Percentiles rank a stretch among this genome's conserved stretches.
Evolutionary conservation across 208 protist genomes (phyloP).

Genomic region (Polymyxa betae): DNA sequence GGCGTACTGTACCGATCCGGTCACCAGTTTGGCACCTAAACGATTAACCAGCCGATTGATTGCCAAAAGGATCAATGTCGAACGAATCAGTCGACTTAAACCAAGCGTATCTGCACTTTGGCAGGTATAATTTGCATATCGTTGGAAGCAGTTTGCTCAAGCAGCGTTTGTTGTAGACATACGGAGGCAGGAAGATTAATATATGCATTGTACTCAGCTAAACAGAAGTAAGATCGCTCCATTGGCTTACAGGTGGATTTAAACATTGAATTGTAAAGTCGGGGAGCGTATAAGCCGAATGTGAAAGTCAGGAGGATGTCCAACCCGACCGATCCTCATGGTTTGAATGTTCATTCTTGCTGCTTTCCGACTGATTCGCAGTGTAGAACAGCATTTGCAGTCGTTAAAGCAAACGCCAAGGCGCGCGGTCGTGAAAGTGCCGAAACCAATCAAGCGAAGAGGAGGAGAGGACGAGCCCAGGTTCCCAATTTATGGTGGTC

Average conservation of each 20-base stretch:
- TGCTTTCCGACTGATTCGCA: neutral
- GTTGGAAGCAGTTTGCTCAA: neutral
- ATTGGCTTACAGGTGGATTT: neutral
- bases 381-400: conserved; percentile 28
- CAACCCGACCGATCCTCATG: neutral
- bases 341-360: neutral
- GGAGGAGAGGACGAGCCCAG: neutral
- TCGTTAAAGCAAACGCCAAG: neutral
- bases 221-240: neutral
- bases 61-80: neutral
- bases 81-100: neutral
- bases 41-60: too few relatives aligned
- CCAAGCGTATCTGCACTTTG: neutral
- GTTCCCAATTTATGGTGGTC: neutral
- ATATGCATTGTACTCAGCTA: conserved; percentile 6
- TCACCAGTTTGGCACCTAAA: too few relatives aligned
- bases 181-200: conserved; percentile 27
- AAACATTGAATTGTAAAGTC: neutral
- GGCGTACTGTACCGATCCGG: too few relatives aligned
- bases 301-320: neutral
- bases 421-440: neutral
- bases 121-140: neutral
- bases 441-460: conserved; percentile 17
- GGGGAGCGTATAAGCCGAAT: conserved; percentile 1
- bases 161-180: neutral